Conservation (phyloP, 139 green algal genomes). For the Micractinium sp. region DNA sequence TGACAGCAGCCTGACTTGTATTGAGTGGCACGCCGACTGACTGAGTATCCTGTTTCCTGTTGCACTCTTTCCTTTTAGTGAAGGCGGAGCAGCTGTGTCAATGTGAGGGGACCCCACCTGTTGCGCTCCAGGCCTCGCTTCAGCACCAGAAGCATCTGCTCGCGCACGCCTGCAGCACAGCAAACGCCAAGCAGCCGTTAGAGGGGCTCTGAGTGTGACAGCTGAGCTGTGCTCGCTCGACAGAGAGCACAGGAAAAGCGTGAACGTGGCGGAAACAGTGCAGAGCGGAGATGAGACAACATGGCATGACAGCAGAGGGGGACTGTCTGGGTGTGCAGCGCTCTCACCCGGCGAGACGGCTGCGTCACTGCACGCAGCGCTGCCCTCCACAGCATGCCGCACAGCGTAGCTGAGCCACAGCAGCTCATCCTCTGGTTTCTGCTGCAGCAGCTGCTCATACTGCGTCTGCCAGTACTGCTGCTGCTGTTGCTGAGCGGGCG, state of each 20-base stretch:
- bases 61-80: neutral
- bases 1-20: neutral
- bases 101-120: neutral
- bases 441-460: constrained; percentile 17
- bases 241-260: neutral
- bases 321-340: neutral
- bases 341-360: neutral
- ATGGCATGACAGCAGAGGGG: neutral
- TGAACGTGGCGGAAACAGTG: no score
- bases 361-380: no score
- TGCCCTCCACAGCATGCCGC: neutral
- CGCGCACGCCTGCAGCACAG: neutral
- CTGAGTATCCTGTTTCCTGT: neutral
- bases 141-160: constrained; percentile 20
- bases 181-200: no score
- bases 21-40: neutral
- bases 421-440: neutral
- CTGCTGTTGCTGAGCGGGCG: neutral
- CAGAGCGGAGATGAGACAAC: neutral
- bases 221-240: no score
- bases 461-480: constrained; percentile 11
- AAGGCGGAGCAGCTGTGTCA: neutral
- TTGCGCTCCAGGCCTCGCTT: constrained; percentile 28
- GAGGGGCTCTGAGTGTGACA: no score
- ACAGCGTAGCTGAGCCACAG: constrained; percentile 21